Evolutionary conservation across 305 asterid genomes (phyloP).

Genomic region (Plantago coronopus): DNA sequence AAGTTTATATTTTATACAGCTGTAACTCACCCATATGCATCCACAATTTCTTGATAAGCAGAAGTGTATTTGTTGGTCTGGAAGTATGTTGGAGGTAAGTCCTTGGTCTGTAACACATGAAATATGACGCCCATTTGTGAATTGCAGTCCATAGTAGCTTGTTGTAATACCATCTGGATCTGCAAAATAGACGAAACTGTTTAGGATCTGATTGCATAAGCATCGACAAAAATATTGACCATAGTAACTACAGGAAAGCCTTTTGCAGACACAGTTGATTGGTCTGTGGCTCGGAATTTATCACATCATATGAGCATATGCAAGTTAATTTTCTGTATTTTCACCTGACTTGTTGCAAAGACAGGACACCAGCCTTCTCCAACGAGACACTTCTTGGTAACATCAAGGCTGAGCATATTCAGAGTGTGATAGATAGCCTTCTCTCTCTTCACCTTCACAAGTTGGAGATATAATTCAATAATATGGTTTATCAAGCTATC

Average conservation of each 20-base stretch:
- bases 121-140: constrained; percentile 49
- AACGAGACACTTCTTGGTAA: constrained; percentile 57
- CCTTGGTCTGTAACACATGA: constrained; percentile 50
- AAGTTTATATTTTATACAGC: not conserved
- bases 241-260: not conserved
- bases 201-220: no score
- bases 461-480: constrained; percentile 18
- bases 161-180: constrained; percentile 39
- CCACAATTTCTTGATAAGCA: constrained; percentile 52
- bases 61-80: constrained; percentile 48
- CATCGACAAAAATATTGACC: no score
- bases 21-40: constrained; percentile 53
- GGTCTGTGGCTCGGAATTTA: no score
- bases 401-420: constrained; percentile 59
- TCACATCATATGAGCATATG: no score
- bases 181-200: constrained; percentile 25
- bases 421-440: constrained; percentile 45
- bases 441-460: constrained; percentile 52
- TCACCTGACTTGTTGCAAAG: constrained; percentile 50
- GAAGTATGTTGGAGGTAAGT: constrained; percentile 51
- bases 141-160: constrained; percentile 43
- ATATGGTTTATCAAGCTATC: constrained; percentile 4
- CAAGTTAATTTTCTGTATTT: constrained; percentile 1
- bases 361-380: constrained; percentile 73
- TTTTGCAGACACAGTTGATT: not conserved